Base-by-base conservation (phyloP, 169 alveolate species). In the Plasmodium gallinaceum region DNA sequence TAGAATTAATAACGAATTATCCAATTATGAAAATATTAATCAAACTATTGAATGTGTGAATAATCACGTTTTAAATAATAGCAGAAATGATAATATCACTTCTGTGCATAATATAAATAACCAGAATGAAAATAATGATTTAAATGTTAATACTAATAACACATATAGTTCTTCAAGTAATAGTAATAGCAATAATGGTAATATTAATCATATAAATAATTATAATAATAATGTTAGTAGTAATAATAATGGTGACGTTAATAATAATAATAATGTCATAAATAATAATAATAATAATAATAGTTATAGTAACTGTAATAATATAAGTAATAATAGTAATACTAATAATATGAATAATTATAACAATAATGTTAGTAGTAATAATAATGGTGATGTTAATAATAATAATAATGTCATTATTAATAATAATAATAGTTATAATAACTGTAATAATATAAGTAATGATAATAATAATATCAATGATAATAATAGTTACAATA, bases 11-110 rank as follows among this genome's bases (percentile, higher is more conserved):
- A 45, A 20, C 18, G 87, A 57, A 18, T 42, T 46, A 8, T 7
- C 65, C 7, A 60, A 60, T 74, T 18, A 58, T 48, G 74, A 57
- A 39, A 45, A 48, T 20, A 66, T 16, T 24, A 60, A 60, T 43
- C 65, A 74, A 37, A 18, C 18, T 22, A 5, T 42, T 18, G 76
- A 16, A 43, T 12, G 43, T 20, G 74, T 24, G 5, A 39, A 37
- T 32, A 65, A 32, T 12, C 57, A 65, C 9, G 14, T 61, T 5
- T 5, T 65, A 61, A 61, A 61, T 61, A 24, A 24, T 61, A 26
- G 14, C 16, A 7, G 42, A 6, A 24, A 18, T 46, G 61, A 18
- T 45, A 6, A 58, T 14, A 24, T 22, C 62, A 18, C 12, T 0
- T 18, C 20, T 37, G 66, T 45, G 10, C 16, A 64, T 12, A 24